Evolutionary conservation across 345 rosid genomes (phyloP).

Genomic region (Populus pruinosa): DNA sequence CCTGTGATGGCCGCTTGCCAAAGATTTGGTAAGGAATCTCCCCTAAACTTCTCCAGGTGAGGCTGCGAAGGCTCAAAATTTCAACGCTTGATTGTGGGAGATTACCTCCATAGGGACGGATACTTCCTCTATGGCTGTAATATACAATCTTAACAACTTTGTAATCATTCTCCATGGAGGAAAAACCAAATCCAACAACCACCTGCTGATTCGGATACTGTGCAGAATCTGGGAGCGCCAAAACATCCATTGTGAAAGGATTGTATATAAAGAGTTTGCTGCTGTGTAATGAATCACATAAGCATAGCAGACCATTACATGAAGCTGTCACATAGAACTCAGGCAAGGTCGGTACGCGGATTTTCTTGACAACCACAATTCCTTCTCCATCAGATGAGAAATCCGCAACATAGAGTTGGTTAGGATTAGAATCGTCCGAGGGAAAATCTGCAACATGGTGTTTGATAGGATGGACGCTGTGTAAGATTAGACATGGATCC

Average conservation of each 20-base stretch:
- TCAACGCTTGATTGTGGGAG: slow-evolving; percentile 53
- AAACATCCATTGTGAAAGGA: slow-evolving; percentile 47
- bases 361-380: slow-evolving; percentile 36
- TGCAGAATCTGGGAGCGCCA: slow-evolving; percentile 40
- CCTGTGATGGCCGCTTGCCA: background rate
- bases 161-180: slow-evolving; percentile 41
- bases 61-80: slow-evolving; percentile 42
- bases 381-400: slow-evolving; percentile 25
- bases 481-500: slow-evolving; percentile 56
- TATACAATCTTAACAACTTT: slow-evolving; percentile 40
- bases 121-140: too few species aligned
- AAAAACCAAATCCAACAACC: slow-evolving; percentile 63
- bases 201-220: slow-evolving; percentile 38
- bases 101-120: slow-evolving; percentile 4
- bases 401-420: slow-evolving; percentile 42
- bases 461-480: slow-evolving; percentile 53
- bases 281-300: slow-evolving; percentile 44
- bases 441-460: too few species aligned
- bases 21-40: background rate
- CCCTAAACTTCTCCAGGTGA: slow-evolving; percentile 29
- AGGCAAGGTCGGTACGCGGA: slow-evolving; percentile 36
- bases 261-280: slow-evolving; percentile 48
- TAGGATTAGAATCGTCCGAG: too few species aligned
- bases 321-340: slow-evolving; percentile 56
- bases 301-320: slow-evolving; percentile 59